These are phyloP conservation scores for Senna siamea DNA, from an alignment of 306 rosid species.

Conservation along the genomic window DNA sequence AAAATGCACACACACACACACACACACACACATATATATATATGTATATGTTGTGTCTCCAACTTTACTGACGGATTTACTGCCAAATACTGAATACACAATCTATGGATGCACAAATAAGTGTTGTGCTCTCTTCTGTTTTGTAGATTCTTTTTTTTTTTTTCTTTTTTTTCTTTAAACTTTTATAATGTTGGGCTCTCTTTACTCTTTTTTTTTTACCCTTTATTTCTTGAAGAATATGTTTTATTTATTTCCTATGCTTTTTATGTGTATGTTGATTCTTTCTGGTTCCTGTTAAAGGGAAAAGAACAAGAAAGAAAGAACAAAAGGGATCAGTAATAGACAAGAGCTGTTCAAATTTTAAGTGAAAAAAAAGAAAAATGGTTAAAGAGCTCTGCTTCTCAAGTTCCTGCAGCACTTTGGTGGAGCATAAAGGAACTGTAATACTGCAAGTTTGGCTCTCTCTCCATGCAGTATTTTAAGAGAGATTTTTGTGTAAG, in stretches of 20 bases:
- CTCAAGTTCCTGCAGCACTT: constrained; percentile 41
- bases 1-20: too few species aligned
- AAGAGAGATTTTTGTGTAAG: too few species aligned
- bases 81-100: too few species aligned
- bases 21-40: too few species aligned
- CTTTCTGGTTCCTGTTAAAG: constrained; percentile 47
- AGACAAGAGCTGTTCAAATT: constrained; percentile 23
- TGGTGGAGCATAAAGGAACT: constrained; percentile 39
- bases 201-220: background rate
- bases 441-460: constrained; percentile 24
- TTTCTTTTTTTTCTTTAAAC: constrained; percentile 19
- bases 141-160: too few species aligned
- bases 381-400: constrained; percentile 34
- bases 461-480: background rate
- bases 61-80: too few species aligned
- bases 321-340: constrained; percentile 47
- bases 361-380: constrained; percentile 10
- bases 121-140: background rate
- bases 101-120: too few species aligned
- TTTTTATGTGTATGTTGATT: constrained; percentile 38
- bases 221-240: background rate
- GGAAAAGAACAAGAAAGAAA: constrained; percentile 55
- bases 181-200: constrained; percentile 6
- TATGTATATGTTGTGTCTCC: too few species aligned
- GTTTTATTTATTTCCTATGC: constrained; percentile 29